Base-by-base conservation (phyloP, 352 stramenopile genomes). In the Phytophthora syringae region DNA sequence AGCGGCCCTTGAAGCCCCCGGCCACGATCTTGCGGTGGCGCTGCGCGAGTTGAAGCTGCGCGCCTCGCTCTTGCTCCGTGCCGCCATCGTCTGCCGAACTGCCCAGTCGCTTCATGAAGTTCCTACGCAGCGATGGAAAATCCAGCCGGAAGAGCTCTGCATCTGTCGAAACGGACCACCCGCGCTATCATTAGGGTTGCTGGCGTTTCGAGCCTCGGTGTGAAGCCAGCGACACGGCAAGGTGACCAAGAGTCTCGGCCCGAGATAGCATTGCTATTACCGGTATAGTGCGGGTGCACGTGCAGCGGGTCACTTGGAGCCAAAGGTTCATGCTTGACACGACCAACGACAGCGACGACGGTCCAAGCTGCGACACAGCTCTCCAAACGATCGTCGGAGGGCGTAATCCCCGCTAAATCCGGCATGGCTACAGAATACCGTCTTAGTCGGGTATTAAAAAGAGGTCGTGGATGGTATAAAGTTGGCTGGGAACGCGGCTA, bases 1-100 rank as follows among this genome's bases (percentile, higher is more conserved):
- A 64, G 24, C 50, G 52, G 0, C 83, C 82, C 18, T 76, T 72
- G 53, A 92, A 90, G 45, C 63, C 61, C 2, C 84, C 80, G 1
- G 82, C 70, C 11, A 75, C 58, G 57, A 94, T 79, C 48, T 79
- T 81, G 18, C 64, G 65, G 61, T 92, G 86, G 18, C 84, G 84
- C 62, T 90, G 82, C n/a, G 84, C 82, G 25, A 93, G 84, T 50
- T 85, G 79, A 52, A 92, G 66, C 16, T 90, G 59, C 11, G 75
- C 84, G 9, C 77, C 79, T n/a, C 77, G 80, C 51, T 77, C 82
- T 42, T 82, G 74, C n/a, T 79, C 64, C 3, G 18, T 20, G 12
- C 20, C 54, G 21, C 24, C 43, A 57, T 60, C 34, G n/a, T 58
- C 50, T 20, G 32, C 21, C 15, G 63, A 48, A 56, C 28, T 22